Conservation (phyloP, 441 rosid genomes). For the Sinapis alba region DNA sequence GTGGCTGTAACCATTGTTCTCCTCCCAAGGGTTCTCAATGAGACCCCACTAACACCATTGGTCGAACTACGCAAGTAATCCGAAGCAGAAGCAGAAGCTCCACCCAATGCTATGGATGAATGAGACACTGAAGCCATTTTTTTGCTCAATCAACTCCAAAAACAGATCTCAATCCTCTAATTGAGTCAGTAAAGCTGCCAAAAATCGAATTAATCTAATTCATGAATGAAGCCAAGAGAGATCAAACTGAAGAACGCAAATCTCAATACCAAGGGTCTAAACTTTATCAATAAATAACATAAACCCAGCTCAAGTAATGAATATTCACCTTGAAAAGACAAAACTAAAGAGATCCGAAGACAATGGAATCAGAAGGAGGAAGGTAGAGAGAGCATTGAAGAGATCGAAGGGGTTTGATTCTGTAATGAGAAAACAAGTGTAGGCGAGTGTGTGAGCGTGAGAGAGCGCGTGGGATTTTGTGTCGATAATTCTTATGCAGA, state of each 20-base stretch:
- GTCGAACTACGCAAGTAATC: conserved; percentile 80
- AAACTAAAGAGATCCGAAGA: conserved; percentile 28
- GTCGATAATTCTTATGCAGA: conserved; percentile 54
- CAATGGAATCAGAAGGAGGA: conserved; percentile 7
- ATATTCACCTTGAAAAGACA: conserved; percentile 35
- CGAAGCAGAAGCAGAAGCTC: conserved; percentile 61
- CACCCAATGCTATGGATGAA: conserved; percentile 53
- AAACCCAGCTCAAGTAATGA: conserved; percentile 26
- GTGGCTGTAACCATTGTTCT: conserved; percentile 44
- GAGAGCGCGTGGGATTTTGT: conserved; percentile 37
- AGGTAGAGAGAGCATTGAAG: conserved; percentile 55
- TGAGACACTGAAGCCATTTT: conserved; percentile 74
- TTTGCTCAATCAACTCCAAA: conserved; percentile 32
- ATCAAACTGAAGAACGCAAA: conserved; percentile 11
- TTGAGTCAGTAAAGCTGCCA: not conserved
- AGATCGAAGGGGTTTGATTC: conserved; percentile 55
- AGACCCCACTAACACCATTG: conserved; percentile 54
- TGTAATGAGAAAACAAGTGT: conserved; percentile 20
- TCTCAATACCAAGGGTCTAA: conserved; percentile 13
- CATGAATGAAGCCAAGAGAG: too few species aligned
- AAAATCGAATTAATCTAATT: too few species aligned
- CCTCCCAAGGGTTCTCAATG: conserved; percentile 60
- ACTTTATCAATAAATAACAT: not conserved
- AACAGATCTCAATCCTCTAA: conserved; percentile 28
- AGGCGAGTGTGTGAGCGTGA: conserved; percentile 23